Evolutionary conservation across 306 rosid genomes (phyloP).

Genomic region (Oemleria cerasiformis): DNA sequence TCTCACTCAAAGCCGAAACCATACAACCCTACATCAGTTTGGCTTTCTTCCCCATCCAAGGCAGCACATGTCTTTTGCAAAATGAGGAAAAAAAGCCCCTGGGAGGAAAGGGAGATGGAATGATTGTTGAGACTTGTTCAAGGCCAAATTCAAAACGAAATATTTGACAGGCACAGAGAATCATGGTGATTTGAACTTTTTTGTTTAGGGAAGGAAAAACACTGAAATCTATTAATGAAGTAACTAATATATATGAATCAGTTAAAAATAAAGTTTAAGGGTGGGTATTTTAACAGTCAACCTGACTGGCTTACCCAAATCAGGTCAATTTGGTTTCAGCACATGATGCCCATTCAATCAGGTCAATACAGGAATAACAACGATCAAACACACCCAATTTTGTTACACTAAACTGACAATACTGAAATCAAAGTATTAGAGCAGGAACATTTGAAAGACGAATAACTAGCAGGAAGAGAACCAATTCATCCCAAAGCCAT

Average conservation of each 20-base stretch:
- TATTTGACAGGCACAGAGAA: too few relatives aligned
- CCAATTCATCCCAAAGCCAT: not conserved
- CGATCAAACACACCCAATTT: not conserved
- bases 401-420: not conserved
- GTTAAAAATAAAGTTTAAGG: not conserved
- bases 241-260: not conserved
- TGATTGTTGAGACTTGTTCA: too few relatives aligned
- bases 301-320: not conserved
- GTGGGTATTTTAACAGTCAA: too few relatives aligned
- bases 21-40: too few relatives aligned
- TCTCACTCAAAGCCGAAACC: too few relatives aligned
- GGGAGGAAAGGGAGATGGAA: too few relatives aligned
- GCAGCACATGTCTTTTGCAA: too few relatives aligned
- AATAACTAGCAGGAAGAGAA: not conserved
- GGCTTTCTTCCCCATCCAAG: too few relatives aligned
- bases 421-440: not conserved
- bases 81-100: too few relatives aligned
- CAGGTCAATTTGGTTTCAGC: not conserved
- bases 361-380: not conserved
- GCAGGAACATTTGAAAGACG: not conserved
- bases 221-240: not conserved
- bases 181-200: too few relatives aligned
- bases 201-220: not conserved
- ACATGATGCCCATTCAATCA: not conserved
- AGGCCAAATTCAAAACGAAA: too few relatives aligned